These are phyloP conservation scores for Fusarium sp. DNA, from an alignment of 2,329 filamentous ascomycete species.

Conservation along the genomic window DNA sequence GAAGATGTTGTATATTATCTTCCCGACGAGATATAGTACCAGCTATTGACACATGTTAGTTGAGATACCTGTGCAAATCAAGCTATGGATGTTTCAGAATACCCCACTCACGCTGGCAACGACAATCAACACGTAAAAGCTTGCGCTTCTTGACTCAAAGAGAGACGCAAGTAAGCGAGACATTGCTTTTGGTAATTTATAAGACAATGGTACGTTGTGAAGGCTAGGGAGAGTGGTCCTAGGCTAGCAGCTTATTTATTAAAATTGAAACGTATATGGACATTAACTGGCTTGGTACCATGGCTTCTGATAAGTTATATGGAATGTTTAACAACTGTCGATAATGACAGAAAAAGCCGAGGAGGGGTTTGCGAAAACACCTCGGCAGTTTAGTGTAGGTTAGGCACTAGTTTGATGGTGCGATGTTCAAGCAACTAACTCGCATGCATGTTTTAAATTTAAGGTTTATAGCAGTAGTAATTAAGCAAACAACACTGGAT, in stretches of 20 bases:
- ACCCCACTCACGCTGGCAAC: fast-evolving
- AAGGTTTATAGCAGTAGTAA: no score
- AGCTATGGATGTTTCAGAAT: background rate
- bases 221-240: background rate
- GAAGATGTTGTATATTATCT: background rate
- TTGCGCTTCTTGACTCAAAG: background rate
- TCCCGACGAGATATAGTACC: background rate
- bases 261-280: background rate
- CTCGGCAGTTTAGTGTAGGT: background rate
- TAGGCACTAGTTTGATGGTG: no score
- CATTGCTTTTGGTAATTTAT: background rate
- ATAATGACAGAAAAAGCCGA: background rate
- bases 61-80: background rate
- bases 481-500: no score
- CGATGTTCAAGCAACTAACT: no score
- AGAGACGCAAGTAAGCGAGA: background rate
- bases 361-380: background rate
- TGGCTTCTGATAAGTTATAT: fast-evolving
- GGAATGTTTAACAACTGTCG: fast-evolving
- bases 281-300: background rate
- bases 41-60: background rate
- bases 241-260: fast-evolving
- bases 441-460: no score
- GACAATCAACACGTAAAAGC: background rate
- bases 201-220: fast-evolving